These are phyloP conservation scores for Anacardium occidentale DNA, from an alignment of 345 rosid genomes.

Conservation along the genomic window DNA sequence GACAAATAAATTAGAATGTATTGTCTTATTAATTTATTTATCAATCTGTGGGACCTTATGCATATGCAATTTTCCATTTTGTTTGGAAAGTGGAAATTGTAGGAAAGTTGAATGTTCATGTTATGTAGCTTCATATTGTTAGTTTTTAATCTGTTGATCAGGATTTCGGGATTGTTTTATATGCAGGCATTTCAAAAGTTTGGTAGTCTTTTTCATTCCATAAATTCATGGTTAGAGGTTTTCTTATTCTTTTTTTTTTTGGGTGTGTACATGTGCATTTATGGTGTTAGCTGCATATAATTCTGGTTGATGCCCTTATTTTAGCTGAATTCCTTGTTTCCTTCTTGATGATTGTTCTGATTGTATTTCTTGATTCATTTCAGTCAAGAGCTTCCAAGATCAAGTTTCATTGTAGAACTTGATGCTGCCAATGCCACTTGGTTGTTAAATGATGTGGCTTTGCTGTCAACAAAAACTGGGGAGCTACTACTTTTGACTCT, in stretches of 20 bases:
- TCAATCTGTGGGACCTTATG: neutral
- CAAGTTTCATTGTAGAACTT: constrained; percentile 83
- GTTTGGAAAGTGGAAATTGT: neutral
- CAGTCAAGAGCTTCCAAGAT: constrained; percentile 94
- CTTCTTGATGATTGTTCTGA: neutral
- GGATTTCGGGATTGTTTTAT: constrained; percentile 2
- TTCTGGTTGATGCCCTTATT: neutral
- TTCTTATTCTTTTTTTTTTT: neutral
- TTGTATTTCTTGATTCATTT: constrained; percentile 24
- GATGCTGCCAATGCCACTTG: constrained; percentile 92
- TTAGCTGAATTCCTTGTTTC: neutral
- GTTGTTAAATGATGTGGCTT: constrained; percentile 76
- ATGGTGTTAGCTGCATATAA: neutral
- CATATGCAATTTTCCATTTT: neutral
- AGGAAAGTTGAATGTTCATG: neutral
- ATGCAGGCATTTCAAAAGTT: neutral
- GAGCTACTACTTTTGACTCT: constrained; percentile 82
- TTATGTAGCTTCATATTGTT: neutral
- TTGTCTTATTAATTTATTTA: constrained; percentile 13
- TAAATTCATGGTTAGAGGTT: neutral
- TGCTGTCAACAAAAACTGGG: constrained; percentile 87
- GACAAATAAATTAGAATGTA: neutral
- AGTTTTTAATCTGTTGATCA: neutral
- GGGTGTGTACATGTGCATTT: neutral
- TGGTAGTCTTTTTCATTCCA: neutral